Conservation (phyloP, 2,329 filamentous ascomycete species). For the Tolypocladium capitatum region DNA sequence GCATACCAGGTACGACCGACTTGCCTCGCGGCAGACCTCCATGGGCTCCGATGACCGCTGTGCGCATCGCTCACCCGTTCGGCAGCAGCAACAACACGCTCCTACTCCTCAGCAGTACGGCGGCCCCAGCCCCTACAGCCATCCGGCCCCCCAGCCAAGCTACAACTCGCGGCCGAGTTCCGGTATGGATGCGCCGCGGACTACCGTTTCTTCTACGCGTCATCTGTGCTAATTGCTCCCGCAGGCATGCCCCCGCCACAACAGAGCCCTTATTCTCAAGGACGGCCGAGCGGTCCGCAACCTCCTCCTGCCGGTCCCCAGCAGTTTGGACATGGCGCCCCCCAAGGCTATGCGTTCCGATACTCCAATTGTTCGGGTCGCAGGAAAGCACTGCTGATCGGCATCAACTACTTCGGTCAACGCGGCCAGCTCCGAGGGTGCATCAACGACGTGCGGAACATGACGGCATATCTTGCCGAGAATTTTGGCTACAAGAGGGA, state of each 20-base stretch:
- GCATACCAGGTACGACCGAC: constrained; percentile 17
- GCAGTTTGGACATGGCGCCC: constrained; percentile 68
- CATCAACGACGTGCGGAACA: constrained; percentile 96
- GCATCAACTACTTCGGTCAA: constrained; percentile 95
- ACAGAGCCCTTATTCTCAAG: constrained; percentile 3
- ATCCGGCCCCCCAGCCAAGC: constrained; percentile 25
- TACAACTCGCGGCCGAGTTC: constrained; percentile 36
- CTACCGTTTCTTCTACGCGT: background rate
- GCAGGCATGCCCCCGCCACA: constrained; percentile 8
- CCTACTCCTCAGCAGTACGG: constrained; percentile 20
- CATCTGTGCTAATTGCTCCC: background rate
- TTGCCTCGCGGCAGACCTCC: background rate
- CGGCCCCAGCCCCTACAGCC: constrained; percentile 14
- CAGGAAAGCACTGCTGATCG: constrained; percentile 80
- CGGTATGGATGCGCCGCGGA: constrained; percentile 3
- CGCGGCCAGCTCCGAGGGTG: constrained; percentile 82
- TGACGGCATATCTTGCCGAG: constrained; percentile 80
- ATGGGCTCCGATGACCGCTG: background rate
- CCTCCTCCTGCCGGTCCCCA: constrained; percentile 56
- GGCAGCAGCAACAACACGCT: constrained; percentile 17
- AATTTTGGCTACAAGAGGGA: constrained; percentile 87
- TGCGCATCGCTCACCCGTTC: constrained; percentile 7
- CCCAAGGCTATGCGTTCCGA: constrained; percentile 68
- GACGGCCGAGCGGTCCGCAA: constrained; percentile 35
- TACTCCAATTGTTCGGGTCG: constrained; percentile 85